These are phyloP conservation scores for Pseudotulostoma volvatum DNA, from an alignment of 495 filamentous ascomycete species.

Conservation along the genomic window DNA sequence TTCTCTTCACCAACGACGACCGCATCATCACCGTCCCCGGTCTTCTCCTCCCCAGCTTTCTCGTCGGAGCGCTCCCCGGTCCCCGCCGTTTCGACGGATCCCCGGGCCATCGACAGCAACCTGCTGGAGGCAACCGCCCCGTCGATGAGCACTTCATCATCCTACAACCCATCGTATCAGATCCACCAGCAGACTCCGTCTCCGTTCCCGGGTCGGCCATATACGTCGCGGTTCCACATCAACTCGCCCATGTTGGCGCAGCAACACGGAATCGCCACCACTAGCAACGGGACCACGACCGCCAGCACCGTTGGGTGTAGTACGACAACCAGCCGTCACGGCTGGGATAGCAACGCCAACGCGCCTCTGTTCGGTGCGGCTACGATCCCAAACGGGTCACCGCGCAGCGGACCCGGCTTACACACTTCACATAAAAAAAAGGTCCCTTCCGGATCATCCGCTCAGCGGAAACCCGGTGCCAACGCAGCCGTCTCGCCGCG, in stretches of 20 bases:
- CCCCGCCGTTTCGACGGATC: conserved; percentile 12
- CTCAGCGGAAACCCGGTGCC: conserved; percentile 18
- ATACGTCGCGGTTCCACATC: conserved; percentile 17
- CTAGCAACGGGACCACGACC: neutral
- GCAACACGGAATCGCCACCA: conserved; percentile 11
- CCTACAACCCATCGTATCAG: conserved; percentile 28
- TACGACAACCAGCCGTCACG: conserved; percentile 17
- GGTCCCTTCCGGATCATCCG: conserved; percentile 15
- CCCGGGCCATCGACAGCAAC: conserved; percentile 17
- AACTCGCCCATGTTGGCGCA: conserved; percentile 27
- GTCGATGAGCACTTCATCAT: conserved; percentile 31
- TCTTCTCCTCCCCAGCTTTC: conserved; percentile 27
- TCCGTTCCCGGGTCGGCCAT: conserved; percentile 10
- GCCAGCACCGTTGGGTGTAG: neutral
- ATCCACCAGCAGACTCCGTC: conserved; percentile 18
- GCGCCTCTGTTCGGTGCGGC: conserved; percentile 25
- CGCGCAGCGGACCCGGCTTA: conserved; percentile 3
- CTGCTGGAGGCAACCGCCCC: conserved; percentile 19
- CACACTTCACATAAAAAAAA: conserved; percentile 11
- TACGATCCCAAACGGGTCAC: conserved; percentile 13
- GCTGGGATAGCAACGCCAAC: conserved; percentile 22
- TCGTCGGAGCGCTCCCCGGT: conserved; percentile 20
- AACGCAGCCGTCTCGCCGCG: conserved; percentile 15
- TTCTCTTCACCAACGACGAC: conserved; percentile 27
- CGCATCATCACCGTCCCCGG: conserved; percentile 25